These are phyloP conservation scores for Eimeria acervulina DNA, from an alignment of 169 alveolate genomes.

Conservation along the genomic window DNA sequence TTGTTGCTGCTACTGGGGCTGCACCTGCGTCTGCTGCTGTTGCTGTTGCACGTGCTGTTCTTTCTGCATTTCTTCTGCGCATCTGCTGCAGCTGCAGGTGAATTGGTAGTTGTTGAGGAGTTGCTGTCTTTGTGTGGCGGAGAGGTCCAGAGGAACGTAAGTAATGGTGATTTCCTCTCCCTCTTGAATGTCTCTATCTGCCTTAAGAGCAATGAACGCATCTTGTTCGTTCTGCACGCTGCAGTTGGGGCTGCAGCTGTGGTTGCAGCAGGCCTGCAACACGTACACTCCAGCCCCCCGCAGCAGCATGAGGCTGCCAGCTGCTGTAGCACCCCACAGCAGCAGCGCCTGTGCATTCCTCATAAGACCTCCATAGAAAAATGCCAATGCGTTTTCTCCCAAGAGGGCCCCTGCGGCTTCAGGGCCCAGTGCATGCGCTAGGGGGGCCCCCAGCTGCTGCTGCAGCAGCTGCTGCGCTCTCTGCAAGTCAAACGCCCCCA, in stretches of 20 bases:
- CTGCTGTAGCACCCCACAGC: constrained; percentile 84
- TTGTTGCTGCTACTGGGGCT: background rate
- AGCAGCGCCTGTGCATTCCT: constrained; percentile 84
- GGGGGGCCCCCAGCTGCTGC: constrained; percentile 52
- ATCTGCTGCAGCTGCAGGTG: constrained; percentile 80
- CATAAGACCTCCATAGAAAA: constrained; percentile 81
- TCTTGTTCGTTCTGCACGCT: constrained; percentile 72
- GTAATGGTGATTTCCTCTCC: constrained; percentile 87
- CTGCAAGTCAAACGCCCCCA: background rate
- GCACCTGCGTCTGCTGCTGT: background rate
- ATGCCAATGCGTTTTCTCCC: constrained; percentile 74
- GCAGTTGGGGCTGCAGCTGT: constrained; percentile 87
- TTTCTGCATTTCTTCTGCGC: constrained; percentile 59
- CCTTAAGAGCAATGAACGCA: constrained; percentile 68
- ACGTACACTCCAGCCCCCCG: constrained; percentile 86
- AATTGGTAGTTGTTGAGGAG: constrained; percentile 83
- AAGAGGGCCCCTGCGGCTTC: constrained; percentile 59
- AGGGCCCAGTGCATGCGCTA: constrained; percentile 62
- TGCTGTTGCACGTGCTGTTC: background rate
- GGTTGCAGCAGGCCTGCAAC: constrained; percentile 87
- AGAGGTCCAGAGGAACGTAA: constrained; percentile 83
- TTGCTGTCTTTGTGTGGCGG: constrained; percentile 48
- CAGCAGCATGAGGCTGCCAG: constrained; percentile 56
- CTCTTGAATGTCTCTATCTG: constrained; percentile 76
- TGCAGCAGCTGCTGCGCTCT: background rate